These are phyloP conservation scores for Fraxinus nigra DNA, from an alignment of 305 asterid genomes.

Conservation along the genomic window DNA sequence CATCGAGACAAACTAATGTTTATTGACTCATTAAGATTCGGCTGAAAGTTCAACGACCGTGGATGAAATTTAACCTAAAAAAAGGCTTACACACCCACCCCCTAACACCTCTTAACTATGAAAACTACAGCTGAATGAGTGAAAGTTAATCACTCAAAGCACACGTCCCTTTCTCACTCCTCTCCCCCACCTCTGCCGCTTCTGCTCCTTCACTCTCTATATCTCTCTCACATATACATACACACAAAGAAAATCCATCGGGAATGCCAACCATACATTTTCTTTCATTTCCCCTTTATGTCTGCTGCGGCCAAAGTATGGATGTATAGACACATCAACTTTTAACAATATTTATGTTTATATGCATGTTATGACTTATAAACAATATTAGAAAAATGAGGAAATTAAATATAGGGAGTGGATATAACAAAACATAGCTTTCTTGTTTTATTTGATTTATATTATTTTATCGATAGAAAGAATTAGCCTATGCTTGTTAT, in stretches of 20 bases:
- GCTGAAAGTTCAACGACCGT: not conserved
- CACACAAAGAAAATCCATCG: slow-evolving; percentile 29
- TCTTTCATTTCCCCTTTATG: slow-evolving; percentile 6
- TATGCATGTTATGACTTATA: not conserved
- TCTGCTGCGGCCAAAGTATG: not conserved
- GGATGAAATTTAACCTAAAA: not conserved
- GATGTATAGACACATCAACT: slow-evolving; percentile 15
- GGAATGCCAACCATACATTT: slow-evolving; percentile 40
- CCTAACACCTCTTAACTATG: slow-evolving; percentile 31
- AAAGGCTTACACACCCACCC: slow-evolving; percentile 13
- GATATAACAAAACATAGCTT: not conserved
- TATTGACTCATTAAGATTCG: not conserved
- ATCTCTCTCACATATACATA: not conserved
- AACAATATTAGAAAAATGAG: not conserved
- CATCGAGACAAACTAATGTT: not conserved
- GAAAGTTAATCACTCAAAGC: slow-evolving; percentile 45
- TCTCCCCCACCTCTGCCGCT: slow-evolving; percentile 54
- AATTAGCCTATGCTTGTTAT: not conserved
- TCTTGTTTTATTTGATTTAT: not conserved
- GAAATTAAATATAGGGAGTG: not conserved
- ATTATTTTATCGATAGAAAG: not conserved
- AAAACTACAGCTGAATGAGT: slow-evolving; percentile 50
- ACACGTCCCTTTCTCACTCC: slow-evolving; percentile 52
- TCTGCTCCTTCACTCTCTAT: slow-evolving; percentile 15
- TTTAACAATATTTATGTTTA: slow-evolving; percentile 1